A percentile compares a stretch with the other conserved stretches of the same genome.
These are phyloP conservation scores for Xerocomus potaroensis DNA, from an alignment of 768 basidiomycete species.

Conservation along the genomic window DNA sequence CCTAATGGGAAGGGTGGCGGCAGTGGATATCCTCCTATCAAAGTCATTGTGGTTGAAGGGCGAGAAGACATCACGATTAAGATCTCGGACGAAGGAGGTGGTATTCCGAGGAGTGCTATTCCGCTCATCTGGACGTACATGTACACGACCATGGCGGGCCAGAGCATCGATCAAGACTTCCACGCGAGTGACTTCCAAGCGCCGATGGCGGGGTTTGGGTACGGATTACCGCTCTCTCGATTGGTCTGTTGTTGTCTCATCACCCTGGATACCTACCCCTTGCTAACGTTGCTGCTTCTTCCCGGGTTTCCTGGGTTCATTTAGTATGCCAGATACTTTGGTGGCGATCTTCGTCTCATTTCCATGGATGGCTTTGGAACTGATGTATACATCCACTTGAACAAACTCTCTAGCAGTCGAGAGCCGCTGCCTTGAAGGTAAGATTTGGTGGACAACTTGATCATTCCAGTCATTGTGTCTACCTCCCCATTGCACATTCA, in stretches of 20 bases:
- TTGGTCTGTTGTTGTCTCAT: constrained; percentile 53
- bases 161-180: constrained; percentile 73
- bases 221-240: constrained; percentile 88
- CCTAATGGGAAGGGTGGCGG: neutral
- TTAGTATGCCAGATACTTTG: constrained; percentile 93
- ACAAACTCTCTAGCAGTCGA: constrained; percentile 56
- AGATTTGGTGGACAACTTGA: neutral
- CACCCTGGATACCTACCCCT: constrained; percentile 39
- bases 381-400: constrained; percentile 91
- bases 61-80: constrained; percentile 99
- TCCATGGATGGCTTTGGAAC: constrained; percentile 99
- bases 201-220: constrained; percentile 96
- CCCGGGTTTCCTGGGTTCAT: neutral
- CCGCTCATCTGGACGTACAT: constrained; percentile 99
- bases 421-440: constrained; percentile 38
- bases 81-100: constrained; percentile 93
- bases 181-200: constrained; percentile 88
- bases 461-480: neutral
- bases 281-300: constrained; percentile 4
- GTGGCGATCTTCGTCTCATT: constrained; percentile 87
- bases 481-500: neutral
- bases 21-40: constrained; percentile 24
- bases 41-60: constrained; percentile 84
- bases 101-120: constrained; percentile 81
- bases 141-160: constrained; percentile 81